Evolutionary conservation across 805 yeast genomes (phyloP).

Genomic region (Teunomyces aglyptinius): DNA sequence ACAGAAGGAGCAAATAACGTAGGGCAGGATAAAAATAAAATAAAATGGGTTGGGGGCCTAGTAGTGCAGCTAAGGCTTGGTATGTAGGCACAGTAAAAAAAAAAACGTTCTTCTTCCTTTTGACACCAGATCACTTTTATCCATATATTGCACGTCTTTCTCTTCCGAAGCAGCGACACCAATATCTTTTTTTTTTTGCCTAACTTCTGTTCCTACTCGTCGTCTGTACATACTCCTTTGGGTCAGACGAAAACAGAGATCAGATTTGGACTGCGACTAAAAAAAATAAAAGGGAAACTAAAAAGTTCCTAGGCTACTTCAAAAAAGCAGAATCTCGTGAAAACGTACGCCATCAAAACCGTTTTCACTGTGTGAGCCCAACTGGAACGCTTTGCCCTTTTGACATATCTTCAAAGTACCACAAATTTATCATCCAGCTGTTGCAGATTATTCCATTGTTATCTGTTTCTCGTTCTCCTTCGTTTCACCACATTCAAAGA

Average conservation of each 20-base stretch:
- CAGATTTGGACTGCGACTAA: conserved; percentile 3
- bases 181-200: neutral
- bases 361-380: neutral
- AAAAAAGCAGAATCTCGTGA: neutral
- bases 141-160: neutral
- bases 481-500: neutral
- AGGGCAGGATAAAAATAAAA: too few relatives aligned
- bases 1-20: neutral
- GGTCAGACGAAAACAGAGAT: conserved; percentile 3
- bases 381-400: neutral
- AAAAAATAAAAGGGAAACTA: conserved; percentile 1
- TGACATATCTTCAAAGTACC: neutral
- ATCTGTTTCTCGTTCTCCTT: too few relatives aligned
- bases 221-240: neutral
- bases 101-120: neutral
- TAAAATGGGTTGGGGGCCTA: neutral
- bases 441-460: neutral
- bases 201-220: neutral
- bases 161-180: neutral
- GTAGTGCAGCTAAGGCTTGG: neutral
- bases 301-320: neutral
- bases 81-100: conserved; percentile 1
- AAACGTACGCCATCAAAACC: neutral
- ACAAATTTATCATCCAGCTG: neutral
- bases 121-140: neutral